Percentiles rank a stretch among this genome's conserved stretches.
Conservation (phyloP, 2,329 filamentous ascomycete genomes). For the Colletotrichum karsti region DNA sequence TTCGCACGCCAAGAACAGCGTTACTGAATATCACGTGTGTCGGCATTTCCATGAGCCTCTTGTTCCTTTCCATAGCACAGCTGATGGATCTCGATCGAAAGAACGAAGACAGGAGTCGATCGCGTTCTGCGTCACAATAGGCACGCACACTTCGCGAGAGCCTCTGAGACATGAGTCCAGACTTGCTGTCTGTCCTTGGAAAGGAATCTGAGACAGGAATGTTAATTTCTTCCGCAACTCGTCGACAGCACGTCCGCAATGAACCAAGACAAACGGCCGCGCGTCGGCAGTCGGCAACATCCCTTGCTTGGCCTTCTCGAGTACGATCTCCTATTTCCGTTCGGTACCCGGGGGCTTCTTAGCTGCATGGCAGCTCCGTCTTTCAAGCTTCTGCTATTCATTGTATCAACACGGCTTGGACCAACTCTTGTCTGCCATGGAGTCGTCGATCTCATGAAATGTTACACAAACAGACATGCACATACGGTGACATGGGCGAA, state of each 20-base stretch:
- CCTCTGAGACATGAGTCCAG: neutral
- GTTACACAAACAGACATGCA: no score
- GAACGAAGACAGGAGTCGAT: neutral
- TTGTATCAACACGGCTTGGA: no score
- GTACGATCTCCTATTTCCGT: neutral
- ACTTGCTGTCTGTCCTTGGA: neutral
- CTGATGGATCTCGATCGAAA: neutral
- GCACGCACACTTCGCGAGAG: neutral
- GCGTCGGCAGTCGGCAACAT: neutral
- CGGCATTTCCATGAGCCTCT: neutral
- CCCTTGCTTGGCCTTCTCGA: neutral
- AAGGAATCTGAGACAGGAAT: slow-evolving; percentile 11
- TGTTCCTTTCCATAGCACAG: neutral
- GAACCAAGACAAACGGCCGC: neutral
- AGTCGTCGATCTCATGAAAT: no score
- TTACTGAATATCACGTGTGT: neutral
- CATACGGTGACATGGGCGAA: no score
- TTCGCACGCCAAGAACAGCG: neutral
- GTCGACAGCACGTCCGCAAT: neutral
- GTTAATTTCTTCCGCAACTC: neutral
- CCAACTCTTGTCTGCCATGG: no score
- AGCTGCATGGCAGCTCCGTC: neutral
- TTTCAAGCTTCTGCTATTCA: no score
- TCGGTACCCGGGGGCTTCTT: neutral
- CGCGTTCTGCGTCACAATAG: neutral